A percentile compares a stretch with the other conserved stretches of the same genome.
phyloP scores from a whole-genome alignment of 345 rosid species.

The Schrenkiella parvula region DNA sequence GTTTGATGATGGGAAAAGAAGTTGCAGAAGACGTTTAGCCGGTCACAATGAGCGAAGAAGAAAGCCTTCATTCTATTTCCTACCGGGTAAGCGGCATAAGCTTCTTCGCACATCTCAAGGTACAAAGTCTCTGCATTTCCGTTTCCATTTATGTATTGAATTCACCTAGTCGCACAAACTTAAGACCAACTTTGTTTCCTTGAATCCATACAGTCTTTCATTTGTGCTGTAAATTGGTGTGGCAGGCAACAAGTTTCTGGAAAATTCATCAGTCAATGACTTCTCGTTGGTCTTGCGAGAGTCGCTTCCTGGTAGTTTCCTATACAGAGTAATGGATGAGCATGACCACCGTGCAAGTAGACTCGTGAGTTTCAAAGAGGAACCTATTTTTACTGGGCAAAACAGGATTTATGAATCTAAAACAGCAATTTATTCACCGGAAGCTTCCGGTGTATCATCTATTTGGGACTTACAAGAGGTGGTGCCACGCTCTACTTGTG shows the following conservation, averaged over 20 bases:
- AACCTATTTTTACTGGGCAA: slow-evolving; percentile 34
- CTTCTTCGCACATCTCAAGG: slow-evolving; percentile 48
- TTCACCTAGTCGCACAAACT: not conserved
- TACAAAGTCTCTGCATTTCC: slow-evolving; percentile 18
- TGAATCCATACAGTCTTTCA: not conserved
- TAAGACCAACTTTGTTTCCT: not conserved
- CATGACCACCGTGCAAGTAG: slow-evolving; percentile 39
- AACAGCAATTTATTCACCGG: slow-evolving; percentile 22
- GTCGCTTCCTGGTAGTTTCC: slow-evolving; percentile 35
- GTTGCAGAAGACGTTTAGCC: slow-evolving; percentile 84
- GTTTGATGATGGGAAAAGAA: slow-evolving; percentile 81
- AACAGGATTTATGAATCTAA: slow-evolving; percentile 17
- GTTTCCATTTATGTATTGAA: not conserved
- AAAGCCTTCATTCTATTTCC: slow-evolving; percentile 57
- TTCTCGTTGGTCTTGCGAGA: slow-evolving; percentile 61
- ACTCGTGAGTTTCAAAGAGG: slow-evolving; percentile 49
- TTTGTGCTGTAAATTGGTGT: not conserved
- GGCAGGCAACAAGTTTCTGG: slow-evolving; percentile 38
- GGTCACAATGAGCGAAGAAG: slow-evolving; percentile 85
- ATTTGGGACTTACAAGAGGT: slow-evolving; percentile 31
- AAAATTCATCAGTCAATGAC: slow-evolving; percentile 26
- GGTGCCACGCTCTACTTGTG: slow-evolving; percentile 51
- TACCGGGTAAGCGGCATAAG: slow-evolving; percentile 44
- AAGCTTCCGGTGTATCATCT: slow-evolving; percentile 37
- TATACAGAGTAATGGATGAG: slow-evolving; percentile 41